Percentiles rank a stretch among this genome's conserved stretches.
Evolutionary conservation across 345 rosid genomes (phyloP).

Genomic region (Rhodamnia argentea): DNA sequence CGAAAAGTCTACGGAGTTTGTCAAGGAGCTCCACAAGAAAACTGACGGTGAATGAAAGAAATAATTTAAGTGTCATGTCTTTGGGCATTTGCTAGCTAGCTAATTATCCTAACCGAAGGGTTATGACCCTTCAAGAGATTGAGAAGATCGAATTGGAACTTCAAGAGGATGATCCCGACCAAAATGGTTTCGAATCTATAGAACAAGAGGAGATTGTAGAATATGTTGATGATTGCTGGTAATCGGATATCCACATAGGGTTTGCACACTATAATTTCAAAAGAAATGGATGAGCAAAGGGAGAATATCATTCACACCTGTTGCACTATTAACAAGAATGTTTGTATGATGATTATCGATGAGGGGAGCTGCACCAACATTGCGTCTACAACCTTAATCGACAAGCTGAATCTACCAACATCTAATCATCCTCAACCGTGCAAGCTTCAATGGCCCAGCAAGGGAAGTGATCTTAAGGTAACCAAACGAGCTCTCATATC

Average conservation of each 20-base stretch:
- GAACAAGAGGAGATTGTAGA: background rate
- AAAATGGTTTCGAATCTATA: background rate
- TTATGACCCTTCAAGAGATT: background rate
- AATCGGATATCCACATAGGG: background rate
- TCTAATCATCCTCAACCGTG: background rate
- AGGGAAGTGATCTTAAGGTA: background rate
- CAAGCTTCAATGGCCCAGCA: background rate
- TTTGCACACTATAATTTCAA: too few species aligned
- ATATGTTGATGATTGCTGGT: background rate
- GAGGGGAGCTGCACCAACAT: background rate
- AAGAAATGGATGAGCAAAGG: background rate
- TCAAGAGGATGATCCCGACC: background rate
- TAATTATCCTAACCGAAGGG: background rate
- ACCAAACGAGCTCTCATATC: background rate
- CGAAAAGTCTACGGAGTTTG: background rate
- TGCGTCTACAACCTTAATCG: background rate
- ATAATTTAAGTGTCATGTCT: background rate
- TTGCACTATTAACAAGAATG: background rate
- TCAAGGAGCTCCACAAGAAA: too few species aligned
- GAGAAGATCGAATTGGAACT: background rate
- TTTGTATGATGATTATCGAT: background rate
- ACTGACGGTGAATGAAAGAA: background rate
- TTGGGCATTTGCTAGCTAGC: background rate
- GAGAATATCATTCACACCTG: background rate
- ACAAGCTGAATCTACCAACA: background rate